These are phyloP conservation scores for Quercus gilva DNA, from an alignment of 306 rosid species.

Conservation along the genomic window DNA sequence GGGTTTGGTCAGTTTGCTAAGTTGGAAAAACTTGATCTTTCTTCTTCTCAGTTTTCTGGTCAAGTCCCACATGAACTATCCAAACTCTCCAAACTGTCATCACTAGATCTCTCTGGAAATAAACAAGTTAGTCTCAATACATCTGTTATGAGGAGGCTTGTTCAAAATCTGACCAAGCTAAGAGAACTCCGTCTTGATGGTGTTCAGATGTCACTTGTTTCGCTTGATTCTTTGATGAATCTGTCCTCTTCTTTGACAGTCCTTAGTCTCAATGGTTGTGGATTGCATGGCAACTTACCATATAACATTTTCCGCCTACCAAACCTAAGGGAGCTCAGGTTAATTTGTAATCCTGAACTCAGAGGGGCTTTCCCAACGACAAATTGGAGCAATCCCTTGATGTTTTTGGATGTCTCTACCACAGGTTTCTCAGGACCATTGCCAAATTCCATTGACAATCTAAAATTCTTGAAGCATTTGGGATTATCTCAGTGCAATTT, in stretches of 20 bases:
- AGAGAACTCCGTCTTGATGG: not conserved
- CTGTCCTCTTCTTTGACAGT: not conserved
- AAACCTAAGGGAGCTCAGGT: not conserved
- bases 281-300: not conserved
- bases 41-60: not conserved
- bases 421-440: slow-evolving; percentile 4
- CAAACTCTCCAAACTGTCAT: not conserved
- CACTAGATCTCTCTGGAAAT: slow-evolving; percentile 38
- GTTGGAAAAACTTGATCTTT: not conserved
- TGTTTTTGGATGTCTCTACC: not conserved
- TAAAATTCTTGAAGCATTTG: not conserved
- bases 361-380: not conserved
- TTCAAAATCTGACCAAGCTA: not conserved
- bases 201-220: not conserved
- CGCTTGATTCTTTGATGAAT: not conserved
- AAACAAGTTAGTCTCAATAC: not conserved
- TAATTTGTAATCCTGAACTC: not conserved
- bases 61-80: not conserved
- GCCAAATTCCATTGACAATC: not conserved
- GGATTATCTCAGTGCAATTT: not conserved
- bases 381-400: slow-evolving; percentile 7
- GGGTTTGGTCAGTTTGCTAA: not conserved
- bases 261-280: not conserved
- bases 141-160: not conserved
- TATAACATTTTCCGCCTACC: not conserved